These are phyloP conservation scores for Gonium pectorale DNA, from an alignment of 139 green algal species.

Conservation along the genomic window DNA sequence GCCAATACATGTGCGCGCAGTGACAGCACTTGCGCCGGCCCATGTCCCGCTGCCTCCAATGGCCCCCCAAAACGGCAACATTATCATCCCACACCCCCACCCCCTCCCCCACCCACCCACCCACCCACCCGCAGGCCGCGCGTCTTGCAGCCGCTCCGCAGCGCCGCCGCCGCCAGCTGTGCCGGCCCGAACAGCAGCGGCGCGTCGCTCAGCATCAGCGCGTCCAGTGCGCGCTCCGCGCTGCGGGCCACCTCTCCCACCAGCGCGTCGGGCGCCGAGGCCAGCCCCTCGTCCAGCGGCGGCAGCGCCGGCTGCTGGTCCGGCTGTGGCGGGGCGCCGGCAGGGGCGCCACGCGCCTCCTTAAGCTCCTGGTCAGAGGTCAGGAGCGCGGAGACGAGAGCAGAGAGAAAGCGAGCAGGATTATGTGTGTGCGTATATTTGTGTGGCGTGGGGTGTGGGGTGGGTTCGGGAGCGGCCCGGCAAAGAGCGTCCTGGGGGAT, in stretches of 20 bases:
- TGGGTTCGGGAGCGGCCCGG: too few species aligned
- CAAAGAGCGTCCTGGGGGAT: too few species aligned
- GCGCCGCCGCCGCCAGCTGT: constrained; percentile 53
- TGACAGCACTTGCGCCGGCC: too few species aligned
- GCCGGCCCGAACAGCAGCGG: constrained; percentile 78
- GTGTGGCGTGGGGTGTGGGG: too few species aligned
- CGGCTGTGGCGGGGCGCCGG: neutral
- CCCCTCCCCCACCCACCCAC: neutral
- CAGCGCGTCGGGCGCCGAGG: neutral
- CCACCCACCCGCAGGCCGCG: constrained; percentile 28
- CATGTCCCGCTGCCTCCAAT: too few species aligned
- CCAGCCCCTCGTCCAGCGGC: constrained; percentile 9
- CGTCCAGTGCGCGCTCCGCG: constrained; percentile 59
- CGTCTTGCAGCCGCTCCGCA: constrained; percentile 42
- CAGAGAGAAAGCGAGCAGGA: neutral
- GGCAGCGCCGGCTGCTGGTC: neutral
- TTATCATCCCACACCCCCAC: neutral
- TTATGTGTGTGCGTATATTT: too few species aligned
- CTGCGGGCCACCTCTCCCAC: neutral
- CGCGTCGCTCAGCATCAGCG: constrained; percentile 82
- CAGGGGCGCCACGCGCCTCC: neutral
- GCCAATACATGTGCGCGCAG: too few species aligned
- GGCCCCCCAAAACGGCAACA: too few species aligned
- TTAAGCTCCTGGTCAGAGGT: constrained; percentile 1
- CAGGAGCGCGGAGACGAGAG: neutral